Conservation (phyloP, 345 rosid genomes). For the Euphorbia pulcherrima region DNA sequence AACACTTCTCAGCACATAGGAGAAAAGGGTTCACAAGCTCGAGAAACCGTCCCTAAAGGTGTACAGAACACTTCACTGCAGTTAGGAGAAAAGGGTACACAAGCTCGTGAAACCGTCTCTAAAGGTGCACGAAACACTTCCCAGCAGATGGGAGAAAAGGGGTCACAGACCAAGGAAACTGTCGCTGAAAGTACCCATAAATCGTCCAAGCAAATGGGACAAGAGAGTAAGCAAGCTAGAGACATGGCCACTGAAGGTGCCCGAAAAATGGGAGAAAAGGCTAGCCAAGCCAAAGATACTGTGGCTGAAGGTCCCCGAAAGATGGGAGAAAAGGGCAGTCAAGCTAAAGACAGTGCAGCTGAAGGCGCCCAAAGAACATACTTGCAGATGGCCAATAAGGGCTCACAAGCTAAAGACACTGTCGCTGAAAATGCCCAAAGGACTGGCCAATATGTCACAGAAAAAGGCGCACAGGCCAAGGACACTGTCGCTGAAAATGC, state of each 20-base stretch:
- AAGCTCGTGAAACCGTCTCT: too few species aligned
- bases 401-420: not conserved
- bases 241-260: not conserved
- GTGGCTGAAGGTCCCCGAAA: not conserved
- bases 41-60: not conserved
- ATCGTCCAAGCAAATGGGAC: not conserved
- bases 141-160: too few species aligned
- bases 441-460: not conserved
- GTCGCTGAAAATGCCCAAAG: not conserved
- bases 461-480: not conserved
- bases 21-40: not conserved
- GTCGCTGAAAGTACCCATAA: too few species aligned
- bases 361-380: not conserved
- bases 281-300: not conserved
- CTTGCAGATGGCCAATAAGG: not conserved
- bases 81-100: not conserved
- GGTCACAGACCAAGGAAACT: too few species aligned
- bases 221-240: not conserved
- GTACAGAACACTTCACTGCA: not conserved
- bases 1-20: not conserved
- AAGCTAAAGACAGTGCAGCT: not conserved
- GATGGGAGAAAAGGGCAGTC: constrained; percentile 12
- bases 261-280: not conserved
- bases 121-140: too few species aligned
- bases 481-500: not conserved